These are phyloP conservation scores for Mycothermus thermophilus DNA, from an alignment of 495 filamentous ascomycete species.

Conservation along the genomic window DNA sequence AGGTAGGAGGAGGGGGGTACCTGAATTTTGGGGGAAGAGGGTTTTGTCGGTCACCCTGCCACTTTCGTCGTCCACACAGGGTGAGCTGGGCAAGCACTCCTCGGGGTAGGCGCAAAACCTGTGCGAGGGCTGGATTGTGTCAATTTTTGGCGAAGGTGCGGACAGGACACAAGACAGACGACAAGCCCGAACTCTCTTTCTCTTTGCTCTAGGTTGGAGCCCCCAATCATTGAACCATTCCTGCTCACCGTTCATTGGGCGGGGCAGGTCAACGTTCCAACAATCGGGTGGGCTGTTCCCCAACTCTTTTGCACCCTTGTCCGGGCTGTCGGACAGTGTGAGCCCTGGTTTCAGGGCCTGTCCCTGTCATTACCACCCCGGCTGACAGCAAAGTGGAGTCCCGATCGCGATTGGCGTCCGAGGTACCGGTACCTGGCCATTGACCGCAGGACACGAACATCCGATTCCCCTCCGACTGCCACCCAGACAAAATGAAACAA, in stretches of 20 bases:
- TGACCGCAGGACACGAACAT: conserved; percentile 4
- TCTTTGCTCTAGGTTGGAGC: conserved; percentile 10
- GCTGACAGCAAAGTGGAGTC: conserved; percentile 13
- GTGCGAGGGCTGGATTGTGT: too few species aligned
- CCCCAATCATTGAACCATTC: conserved; percentile 17
- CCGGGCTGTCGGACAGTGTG: too few species aligned
- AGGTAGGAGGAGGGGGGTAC: too few species aligned
- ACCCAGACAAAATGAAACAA: too few species aligned
- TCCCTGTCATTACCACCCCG: too few species aligned
- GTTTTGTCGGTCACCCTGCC: conserved; percentile 15
- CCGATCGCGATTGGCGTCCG: conserved; percentile 4
- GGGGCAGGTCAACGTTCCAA: conserved; percentile 21
- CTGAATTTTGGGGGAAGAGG: conserved; percentile 11
- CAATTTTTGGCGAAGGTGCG: conserved; percentile 9
- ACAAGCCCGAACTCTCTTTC: conserved; percentile 3
- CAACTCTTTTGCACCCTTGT: conserved; percentile 25
- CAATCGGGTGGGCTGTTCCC: conserved; percentile 19
- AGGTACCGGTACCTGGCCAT: conserved; percentile 20
- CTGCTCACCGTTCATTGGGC: conserved; percentile 15
- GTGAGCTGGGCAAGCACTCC: conserved; percentile 4
- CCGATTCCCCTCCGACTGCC: conserved; percentile 10
- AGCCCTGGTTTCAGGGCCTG: too few species aligned
- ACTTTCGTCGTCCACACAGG: too few species aligned
- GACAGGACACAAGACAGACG: too few species aligned
- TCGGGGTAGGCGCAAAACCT: conserved; percentile 10